Evolutionary conservation across 225 moss, liverwort and hornwort species (phyloP), one percentile per base, ranked within the genome.

Genomic region (Marchantia paleacea): DNA sequence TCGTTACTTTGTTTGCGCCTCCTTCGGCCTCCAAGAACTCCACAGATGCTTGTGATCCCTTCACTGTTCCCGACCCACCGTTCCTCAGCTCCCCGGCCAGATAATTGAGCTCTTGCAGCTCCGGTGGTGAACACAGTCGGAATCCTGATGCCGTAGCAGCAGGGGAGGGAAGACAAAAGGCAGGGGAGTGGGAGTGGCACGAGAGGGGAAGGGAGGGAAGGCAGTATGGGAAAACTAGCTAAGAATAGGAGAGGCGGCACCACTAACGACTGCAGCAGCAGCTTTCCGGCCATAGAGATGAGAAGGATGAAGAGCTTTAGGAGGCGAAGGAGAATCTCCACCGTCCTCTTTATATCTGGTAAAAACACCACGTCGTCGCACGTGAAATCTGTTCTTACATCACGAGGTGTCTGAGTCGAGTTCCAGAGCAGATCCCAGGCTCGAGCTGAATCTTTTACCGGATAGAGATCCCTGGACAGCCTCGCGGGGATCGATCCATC

Each of bases 311-410:
- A 39, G 39, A 65, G n/a, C n/a, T 24, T 24, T 24, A 22, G 65
- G 12, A 24, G n/a, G n/a, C 28, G 11, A 10, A 7, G 24, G n/a
- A 28, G 9, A 24, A 65, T 65, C 65, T 65, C 22, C n/a, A 12
- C 65, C 65, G 65, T 65, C 65, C 65, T 24, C 22, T 20, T 58
- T 24, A 65, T 65, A 65, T 65, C 65, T 24, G n/a, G 65, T 65
- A 65, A 12, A 65, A 58, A 4, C 18, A 58, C 58, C 58, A 58
- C 58, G 58, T 58, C 16, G 16, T 14, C 58, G 58, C 58, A 58
- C 58, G 58, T 58, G 58, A 58, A 58, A 58, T 20, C 15, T 15
- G 15, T 58, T 58, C 58, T 20, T 14, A 39, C 39, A 39, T 39
- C 39, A 39, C 39, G 39, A 39, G 39, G 39, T 39, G 39, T 39